Percentiles rank a stretch among this genome's conserved stretches.
Evolutionary conservation across 106 monocot genomes (phyloP).

Genomic region (Allium fistulosum): DNA sequence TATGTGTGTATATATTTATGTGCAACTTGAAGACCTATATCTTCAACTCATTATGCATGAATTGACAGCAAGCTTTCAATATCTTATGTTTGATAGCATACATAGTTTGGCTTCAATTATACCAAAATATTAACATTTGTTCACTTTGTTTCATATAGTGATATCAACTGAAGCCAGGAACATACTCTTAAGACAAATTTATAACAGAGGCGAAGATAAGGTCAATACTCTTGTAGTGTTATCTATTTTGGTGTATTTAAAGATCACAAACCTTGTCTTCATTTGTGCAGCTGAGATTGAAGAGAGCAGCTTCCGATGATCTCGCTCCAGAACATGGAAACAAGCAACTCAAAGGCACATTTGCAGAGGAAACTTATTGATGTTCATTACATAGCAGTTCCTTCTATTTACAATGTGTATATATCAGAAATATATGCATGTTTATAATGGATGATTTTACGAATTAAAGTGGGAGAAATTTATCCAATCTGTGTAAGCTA

Average conservation of each 20-base stretch:
- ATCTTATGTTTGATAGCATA: neutral
- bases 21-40: neutral
- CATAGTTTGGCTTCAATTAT: neutral
- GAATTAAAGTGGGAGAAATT: no score
- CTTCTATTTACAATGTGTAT: no score
- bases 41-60: neutral
- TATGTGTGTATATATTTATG: neutral
- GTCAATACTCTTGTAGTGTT: constrained; percentile 15
- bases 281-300: constrained; percentile 55
- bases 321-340: constrained; percentile 46
- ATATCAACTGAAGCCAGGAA: constrained; percentile 75
- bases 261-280: neutral
- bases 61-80: neutral
- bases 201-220: constrained; percentile 73
- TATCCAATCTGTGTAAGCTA: no score
- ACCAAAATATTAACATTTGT: neutral
- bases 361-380: neutral
- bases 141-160: constrained; percentile 20
- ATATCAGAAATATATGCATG: no score
- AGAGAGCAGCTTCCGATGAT: constrained; percentile 72
- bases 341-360: constrained; percentile 60
- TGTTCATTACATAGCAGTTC: no score
- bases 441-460: no score
- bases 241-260: neutral
- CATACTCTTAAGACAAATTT: constrained; percentile 77